Evolutionary conservation across 257 asterid species (phyloP).

Genomic region (Nicotiana knightiana): DNA sequence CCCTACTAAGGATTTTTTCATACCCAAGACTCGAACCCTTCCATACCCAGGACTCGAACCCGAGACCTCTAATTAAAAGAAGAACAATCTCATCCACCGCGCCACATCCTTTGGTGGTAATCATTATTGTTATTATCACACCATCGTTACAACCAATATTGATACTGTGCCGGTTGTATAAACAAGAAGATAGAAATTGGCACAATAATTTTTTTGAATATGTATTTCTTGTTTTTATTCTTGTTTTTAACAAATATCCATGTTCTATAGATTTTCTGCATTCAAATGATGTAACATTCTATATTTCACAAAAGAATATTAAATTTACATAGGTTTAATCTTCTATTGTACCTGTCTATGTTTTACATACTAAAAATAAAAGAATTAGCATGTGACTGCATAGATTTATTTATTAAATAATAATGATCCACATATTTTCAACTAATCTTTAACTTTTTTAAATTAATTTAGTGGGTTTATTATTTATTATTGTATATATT

Average conservation of each 20-base stretch:
- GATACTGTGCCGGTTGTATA: neutral
- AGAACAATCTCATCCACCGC: too few relatives aligned
- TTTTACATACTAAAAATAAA: neutral
- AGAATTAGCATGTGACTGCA: too few relatives aligned
- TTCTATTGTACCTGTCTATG: neutral
- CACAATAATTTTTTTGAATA: neutral
- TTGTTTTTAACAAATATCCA: neutral
- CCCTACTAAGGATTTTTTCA: too few relatives aligned
- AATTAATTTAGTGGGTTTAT: too few relatives aligned
- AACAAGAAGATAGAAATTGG: neutral
- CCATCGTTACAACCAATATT: neutral
- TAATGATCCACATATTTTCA: too few relatives aligned
- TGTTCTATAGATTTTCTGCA: neutral
- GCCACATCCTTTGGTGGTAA: too few relatives aligned
- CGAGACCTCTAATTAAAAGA: too few relatives aligned
- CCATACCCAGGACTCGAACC: too few relatives aligned
- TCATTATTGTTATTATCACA: neutral
- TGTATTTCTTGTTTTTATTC: neutral
- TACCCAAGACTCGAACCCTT: too few relatives aligned
- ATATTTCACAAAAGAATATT: neutral
- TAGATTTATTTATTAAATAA: too few relatives aligned
- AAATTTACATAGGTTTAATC: neutral
- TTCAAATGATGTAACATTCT: neutral
- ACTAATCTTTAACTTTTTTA: too few relatives aligned
- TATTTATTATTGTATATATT: too few relatives aligned